A percentile compares a stretch with the other conserved stretches of the same genome.
Evolutionary conservation across 176 grass and related monocot species (phyloP).

Genomic region (Saccharum spontaneum): DNA sequence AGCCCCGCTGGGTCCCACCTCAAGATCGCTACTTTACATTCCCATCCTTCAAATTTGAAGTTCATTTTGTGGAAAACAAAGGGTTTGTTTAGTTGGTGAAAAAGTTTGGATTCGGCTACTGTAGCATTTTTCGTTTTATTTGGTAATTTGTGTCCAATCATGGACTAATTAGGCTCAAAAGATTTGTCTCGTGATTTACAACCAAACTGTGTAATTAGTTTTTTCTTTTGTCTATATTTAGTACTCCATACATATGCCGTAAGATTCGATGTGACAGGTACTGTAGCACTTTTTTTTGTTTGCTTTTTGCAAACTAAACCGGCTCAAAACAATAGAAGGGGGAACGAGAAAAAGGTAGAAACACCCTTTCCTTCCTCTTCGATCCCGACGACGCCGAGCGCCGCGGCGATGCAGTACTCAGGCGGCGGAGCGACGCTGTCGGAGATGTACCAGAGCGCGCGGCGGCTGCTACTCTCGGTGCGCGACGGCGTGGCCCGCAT

Average conservation of each 20-base stretch:
- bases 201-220: too few relatives aligned
- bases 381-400: constrained; percentile 19
- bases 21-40: not conserved
- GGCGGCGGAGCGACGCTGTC: constrained; percentile 73
- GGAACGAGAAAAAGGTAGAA: not conserved
- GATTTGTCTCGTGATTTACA: too few relatives aligned
- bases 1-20: not conserved
- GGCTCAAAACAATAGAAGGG: not conserved
- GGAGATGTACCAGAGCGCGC: constrained; percentile 90
- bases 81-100: too few relatives aligned
- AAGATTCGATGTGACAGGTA: too few relatives aligned
- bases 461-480: constrained; percentile 67
- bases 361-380: not conserved
- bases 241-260: too few relatives aligned
- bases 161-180: too few relatives aligned
- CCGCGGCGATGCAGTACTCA: constrained; percentile 50
- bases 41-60: not conserved
- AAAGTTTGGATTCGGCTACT: too few relatives aligned
- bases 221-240: too few relatives aligned
- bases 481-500: constrained; percentile 67
- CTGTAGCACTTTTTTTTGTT: too few relatives aligned
- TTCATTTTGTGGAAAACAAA: not conserved
- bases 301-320: too few relatives aligned
- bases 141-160: too few relatives aligned
- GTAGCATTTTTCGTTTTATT: too few relatives aligned